Base-by-base conservation (phyloP, 1,284 basidiomycete species). In the Sphaerobolus stellatus region DNA sequence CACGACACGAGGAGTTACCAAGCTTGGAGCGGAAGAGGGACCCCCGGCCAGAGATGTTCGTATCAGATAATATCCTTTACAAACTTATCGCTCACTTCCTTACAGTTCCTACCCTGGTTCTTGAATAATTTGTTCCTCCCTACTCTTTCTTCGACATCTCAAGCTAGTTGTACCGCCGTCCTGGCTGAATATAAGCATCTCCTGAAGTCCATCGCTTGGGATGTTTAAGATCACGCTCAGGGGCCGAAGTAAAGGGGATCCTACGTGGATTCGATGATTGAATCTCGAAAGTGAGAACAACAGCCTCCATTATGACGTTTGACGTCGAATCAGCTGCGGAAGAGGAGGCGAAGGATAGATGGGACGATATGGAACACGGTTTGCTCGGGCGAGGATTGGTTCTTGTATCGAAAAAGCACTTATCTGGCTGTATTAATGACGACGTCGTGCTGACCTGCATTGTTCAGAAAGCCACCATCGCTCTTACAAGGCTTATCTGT, bases 1-100 rank as follows among this genome's bases (percentile, higher is more conserved):
- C 96, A 99, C 66, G 96, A 99, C 96, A 99, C 66, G 96, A 99
- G 65, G 93, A 97, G 60, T 73, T 99, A 16, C 97, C 96, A 0
- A 90, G 90, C 59, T 75, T 98, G 2, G 81, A 85, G 47, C 73
- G 95, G 6, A 78, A 98, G 9, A 80, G 89, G 52, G 82, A 92
- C 52, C 93, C 87, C 0, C n/a, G n/a, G 81, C 88, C 18, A 74
- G 78, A 56, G 84, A 91, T 76, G 90, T 89, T 58, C 63, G 76
- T 50, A 11, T 65, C 30, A 25, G 24, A 43, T 11, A 27, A 48
- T n/a, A 5, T 30, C 22, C 38, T 29, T 4, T 24, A 6, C n/a
- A 50, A 18, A 33, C n/a, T 25, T 27, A 30, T 20, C 14, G 18
- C 18, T 6, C 9, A 14, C 14, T 13, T 22, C 5, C 13, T 9